These are phyloP conservation scores for Vinca minor DNA, from an alignment of 257 asterid species.

Conservation along the genomic window DNA sequence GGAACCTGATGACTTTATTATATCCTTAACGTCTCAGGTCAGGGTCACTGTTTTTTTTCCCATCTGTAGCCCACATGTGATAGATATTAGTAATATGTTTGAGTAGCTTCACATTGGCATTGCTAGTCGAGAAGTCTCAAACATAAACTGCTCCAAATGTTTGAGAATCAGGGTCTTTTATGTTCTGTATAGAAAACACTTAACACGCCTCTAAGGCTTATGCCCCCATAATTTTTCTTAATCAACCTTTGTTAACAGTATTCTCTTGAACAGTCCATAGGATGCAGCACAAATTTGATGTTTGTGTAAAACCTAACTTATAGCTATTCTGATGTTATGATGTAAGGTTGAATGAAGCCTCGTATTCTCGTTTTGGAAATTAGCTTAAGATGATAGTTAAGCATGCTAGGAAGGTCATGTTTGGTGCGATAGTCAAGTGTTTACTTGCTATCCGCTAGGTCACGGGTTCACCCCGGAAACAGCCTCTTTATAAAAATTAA, in stretches of 20 bases:
- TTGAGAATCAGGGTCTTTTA: background rate
- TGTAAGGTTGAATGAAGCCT: background rate
- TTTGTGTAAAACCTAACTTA: background rate
- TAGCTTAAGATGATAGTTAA: background rate
- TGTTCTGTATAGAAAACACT: too few relatives aligned
- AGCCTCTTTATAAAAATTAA: too few relatives aligned
- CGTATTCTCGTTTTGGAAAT: background rate
- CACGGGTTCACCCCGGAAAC: too few relatives aligned
- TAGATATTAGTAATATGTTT: background rate
- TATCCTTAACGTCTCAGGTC: conserved; percentile 89
- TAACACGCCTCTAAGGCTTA: background rate
- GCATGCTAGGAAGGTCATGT: background rate
- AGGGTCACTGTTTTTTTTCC: conserved; percentile 15
- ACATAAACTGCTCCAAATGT: background rate
- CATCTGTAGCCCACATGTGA: background rate
- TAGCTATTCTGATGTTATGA: background rate
- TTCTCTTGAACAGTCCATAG: background rate
- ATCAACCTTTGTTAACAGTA: background rate
- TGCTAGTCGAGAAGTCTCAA: background rate
- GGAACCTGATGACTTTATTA: conserved; percentile 96
- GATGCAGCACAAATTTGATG: background rate
- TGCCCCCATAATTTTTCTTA: background rate
- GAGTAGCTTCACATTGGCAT: background rate
- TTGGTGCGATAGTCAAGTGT: too few relatives aligned
- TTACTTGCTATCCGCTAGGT: too few relatives aligned